A percentile compares a stretch with the other conserved stretches of the same genome.
Conservation (phyloP, 345 rosid species). For the Moricandia moricandioides region DNA sequence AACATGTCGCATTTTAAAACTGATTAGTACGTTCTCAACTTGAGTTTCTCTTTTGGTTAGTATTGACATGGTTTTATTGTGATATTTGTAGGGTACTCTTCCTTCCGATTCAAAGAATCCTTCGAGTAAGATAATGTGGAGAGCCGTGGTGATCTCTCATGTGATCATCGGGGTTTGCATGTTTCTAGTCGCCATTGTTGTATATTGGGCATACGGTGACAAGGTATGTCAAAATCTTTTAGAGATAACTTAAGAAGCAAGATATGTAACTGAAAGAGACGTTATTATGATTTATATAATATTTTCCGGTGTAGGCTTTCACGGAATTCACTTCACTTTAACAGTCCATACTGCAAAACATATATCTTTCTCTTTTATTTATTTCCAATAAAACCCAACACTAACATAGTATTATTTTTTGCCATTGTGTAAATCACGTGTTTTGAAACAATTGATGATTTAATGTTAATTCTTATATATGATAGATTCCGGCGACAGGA, state of each 20-base stretch:
- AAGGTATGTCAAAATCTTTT: slow-evolving; percentile 20
- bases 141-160: slow-evolving; percentile 58
- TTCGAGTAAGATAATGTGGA: slow-evolving; percentile 72
- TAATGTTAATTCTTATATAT: neutral
- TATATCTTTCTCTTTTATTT: too few species aligned
- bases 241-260: too few species aligned
- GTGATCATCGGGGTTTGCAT: slow-evolving; percentile 34
- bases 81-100: slow-evolving; percentile 58
- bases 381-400: too few species aligned
- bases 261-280: too few species aligned
- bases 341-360: too few species aligned
- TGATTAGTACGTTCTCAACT: neutral
- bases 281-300: too few species aligned
- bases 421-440: neutral
- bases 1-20: neutral
- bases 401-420: neutral
- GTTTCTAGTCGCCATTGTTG: slow-evolving; percentile 57
- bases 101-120: slow-evolving; percentile 73
- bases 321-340: too few species aligned
- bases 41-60: neutral
- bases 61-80: neutral
- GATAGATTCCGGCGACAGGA: slow-evolving; percentile 54
- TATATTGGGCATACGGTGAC: slow-evolving; percentile 76
- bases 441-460: neutral
- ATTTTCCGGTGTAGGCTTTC: too few species aligned